Percentiles rank a stretch among this genome's conserved stretches.
Conservation (phyloP, 768 basidiomycete genomes). For the Hemileccinum impolitum region DNA sequence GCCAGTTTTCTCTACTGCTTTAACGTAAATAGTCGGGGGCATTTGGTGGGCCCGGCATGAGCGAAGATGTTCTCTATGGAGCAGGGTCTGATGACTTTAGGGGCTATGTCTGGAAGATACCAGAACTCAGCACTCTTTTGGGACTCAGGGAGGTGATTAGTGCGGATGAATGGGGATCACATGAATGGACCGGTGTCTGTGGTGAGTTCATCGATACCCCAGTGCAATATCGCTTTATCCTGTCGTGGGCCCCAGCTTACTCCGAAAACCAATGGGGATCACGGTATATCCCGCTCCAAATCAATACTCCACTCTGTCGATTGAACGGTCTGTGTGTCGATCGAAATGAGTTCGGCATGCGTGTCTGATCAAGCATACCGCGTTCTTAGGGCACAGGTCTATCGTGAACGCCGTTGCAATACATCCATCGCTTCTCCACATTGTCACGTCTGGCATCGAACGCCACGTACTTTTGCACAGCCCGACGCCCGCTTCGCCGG, state of each 20-base stretch:
- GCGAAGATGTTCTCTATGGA: slow-evolving; percentile 57
- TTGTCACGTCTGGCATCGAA: slow-evolving; percentile 74
- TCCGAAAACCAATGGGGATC: slow-evolving; percentile 35
- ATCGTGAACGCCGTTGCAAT: slow-evolving; percentile 74
- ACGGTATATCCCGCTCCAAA: slow-evolving; percentile 57
- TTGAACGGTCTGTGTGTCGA: slow-evolving; percentile 47
- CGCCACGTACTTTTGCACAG: slow-evolving; percentile 66
- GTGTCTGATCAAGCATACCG: not conserved
- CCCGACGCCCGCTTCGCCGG: slow-evolving; percentile 56
- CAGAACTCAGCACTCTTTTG: slow-evolving; percentile 42
- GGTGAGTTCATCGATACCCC: slow-evolving; percentile 23
- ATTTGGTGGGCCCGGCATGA: slow-evolving; percentile 60
- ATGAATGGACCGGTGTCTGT: slow-evolving; percentile 28
- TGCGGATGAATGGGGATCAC: slow-evolving; percentile 43
- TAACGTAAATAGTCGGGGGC: slow-evolving; percentile 56
- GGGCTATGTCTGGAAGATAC: slow-evolving; percentile 76
- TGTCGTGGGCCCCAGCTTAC: slow-evolving; percentile 38
- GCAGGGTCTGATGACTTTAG: slow-evolving; percentile 85
- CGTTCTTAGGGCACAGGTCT: slow-evolving; percentile 58
- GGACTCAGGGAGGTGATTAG: slow-evolving; percentile 46
- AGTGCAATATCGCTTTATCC: slow-evolving; percentile 8
- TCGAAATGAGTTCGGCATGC: not conserved
- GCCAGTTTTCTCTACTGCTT: not conserved
- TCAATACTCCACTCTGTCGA: slow-evolving; percentile 60
- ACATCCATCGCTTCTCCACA: slow-evolving; percentile 65